These are phyloP conservation scores for Ramaria sp. DNA, from an alignment of 768 basidiomycete species.

Conservation along the genomic window DNA sequence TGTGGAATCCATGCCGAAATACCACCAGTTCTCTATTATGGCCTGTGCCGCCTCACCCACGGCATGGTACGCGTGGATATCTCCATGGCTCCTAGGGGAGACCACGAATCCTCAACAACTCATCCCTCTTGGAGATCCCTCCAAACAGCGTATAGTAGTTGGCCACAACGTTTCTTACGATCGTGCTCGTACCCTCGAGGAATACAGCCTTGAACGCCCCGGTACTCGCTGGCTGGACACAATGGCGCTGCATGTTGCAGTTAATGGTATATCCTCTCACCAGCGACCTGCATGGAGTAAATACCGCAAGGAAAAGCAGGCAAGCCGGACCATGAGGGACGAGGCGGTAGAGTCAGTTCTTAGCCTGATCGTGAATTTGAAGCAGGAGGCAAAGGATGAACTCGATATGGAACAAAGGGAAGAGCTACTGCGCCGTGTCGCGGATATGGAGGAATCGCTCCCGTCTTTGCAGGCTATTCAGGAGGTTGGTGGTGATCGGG, in stretches of 20 bases:
- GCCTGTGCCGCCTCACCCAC: slow-evolving; percentile 76
- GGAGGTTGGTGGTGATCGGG: slow-evolving; percentile 3
- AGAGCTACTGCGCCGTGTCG: slow-evolving; percentile 28
- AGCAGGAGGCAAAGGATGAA: slow-evolving; percentile 27
- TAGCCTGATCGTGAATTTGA: slow-evolving; percentile 29
- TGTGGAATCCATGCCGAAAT: slow-evolving; percentile 83
- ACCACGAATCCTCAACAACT: slow-evolving; percentile 49
- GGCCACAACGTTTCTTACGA: slow-evolving; percentile 97
- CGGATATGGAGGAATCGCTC: slow-evolving; percentile 28
- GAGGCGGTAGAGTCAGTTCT: slow-evolving; percentile 50
- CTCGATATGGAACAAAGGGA: slow-evolving; percentile 25
- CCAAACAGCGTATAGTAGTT: slow-evolving; percentile 48
- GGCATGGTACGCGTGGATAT: slow-evolving; percentile 95
- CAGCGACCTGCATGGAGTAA: slow-evolving; percentile 92
- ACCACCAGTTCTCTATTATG: slow-evolving; percentile 76
- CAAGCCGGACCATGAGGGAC: slow-evolving; percentile 37
- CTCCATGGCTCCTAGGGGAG: slow-evolving; percentile 77
- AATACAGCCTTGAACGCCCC: slow-evolving; percentile 62
- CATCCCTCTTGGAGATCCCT: slow-evolving; percentile 56
- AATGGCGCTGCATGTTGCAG: slow-evolving; percentile 88
- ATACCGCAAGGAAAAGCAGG: slow-evolving; percentile 60
- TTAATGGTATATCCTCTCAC: slow-evolving; percentile 88
- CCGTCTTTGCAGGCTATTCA: slow-evolving; percentile 20
- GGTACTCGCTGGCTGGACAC: slow-evolving; percentile 84
- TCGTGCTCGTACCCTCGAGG: slow-evolving; percentile 68